A percentile compares a stretch with the other conserved stretches of the same genome.
Evolutionary conservation across 371 early-diverging fungal genomes (phyloP).

Genomic region (Capillidium heterosporum): DNA sequence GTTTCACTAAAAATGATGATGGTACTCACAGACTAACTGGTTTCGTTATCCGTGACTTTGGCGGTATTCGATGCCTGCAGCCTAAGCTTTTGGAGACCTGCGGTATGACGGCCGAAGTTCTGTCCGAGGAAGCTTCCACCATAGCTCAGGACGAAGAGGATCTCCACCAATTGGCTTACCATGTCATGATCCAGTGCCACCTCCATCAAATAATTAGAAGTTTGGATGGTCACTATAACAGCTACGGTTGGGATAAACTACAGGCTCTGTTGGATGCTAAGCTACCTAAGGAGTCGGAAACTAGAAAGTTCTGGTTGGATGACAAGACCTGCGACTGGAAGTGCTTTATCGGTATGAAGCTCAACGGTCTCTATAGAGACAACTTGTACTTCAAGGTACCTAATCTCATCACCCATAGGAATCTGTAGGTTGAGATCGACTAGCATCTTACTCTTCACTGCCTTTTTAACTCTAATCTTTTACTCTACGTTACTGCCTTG

Average conservation of each 20-base stretch:
- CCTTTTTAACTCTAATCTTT: too few relatives aligned
- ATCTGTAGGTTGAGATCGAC: too few relatives aligned
- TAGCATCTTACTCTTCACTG: too few relatives aligned
- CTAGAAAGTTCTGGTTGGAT: constrained; percentile 20
- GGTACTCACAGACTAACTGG: constrained; percentile 30
- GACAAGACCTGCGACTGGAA: constrained; percentile 25
- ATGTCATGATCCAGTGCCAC: constrained; percentile 43
- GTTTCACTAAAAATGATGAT: constrained; percentile 23
- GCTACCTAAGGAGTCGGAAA: constrained; percentile 20
- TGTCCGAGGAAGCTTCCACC: constrained; percentile 28
- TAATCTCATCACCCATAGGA: neutral
- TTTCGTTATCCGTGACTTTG: constrained; percentile 55
- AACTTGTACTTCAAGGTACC: neutral
- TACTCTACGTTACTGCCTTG: too few relatives aligned
- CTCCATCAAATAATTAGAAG: constrained; percentile 47
- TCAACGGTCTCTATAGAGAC: constrained; percentile 43
- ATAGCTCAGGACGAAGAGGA: constrained; percentile 32
- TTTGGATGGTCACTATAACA: constrained; percentile 36
- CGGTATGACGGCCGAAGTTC: constrained; percentile 25
- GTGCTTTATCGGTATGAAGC: constrained; percentile 48
- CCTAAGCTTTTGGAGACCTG: constrained; percentile 23
- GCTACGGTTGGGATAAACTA: constrained; percentile 40
- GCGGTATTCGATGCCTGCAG: constrained; percentile 43
- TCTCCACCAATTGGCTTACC: constrained; percentile 20
- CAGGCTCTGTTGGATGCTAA: constrained; percentile 21